Evolutionary conservation across 805 yeast species (phyloP), one percentile per base, ranked within the genome.

Genomic region (Ogataea paraovalis): DNA sequence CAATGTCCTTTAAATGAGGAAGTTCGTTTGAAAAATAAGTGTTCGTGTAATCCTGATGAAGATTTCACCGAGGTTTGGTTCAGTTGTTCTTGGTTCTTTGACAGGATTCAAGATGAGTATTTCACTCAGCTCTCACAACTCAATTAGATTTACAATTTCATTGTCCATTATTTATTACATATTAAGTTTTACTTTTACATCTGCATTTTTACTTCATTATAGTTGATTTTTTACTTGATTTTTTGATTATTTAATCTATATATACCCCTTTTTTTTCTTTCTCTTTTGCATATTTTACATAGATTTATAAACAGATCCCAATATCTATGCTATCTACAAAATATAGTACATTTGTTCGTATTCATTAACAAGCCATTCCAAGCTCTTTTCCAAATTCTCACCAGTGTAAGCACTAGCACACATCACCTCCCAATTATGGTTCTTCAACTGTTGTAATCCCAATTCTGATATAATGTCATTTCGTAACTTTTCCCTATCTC

Each of bases 1-100:
- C 82, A 82, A 81, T 86, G 95, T 73, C 96, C 96, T 1, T 68
- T 78, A 44, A 80, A 83, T 56, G 70, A 73, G 41, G 67, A 67
- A n/a, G 69, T 76, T 27, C 75, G 88, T 59, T 49, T 66, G 41
- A 65, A 72, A 39, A 72, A 78, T 53, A 80, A 73, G 58, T 89
- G 97, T 72, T 73, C 79, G 34, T 89, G 97, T 68, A 72, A 84
- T 56, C 83, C 84, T 42, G 64, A 69, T 9, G 74, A 78, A 10
- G 95, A 86, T 67, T 83, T 86, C 68, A 82, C 91, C 14, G 81
- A 85, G 80, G 45, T 49, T 30, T 61, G 60, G 62, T 63, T 44
- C 47, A 61, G 65, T 40, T 65, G 69, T 65, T 82, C 64, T 20
- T 53, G 64, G 61, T 55, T 39, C 41, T 64, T 61, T 32, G 65